Evolutionary conservation across 2,329 filamentous ascomycete species (phyloP), one percentile per base, ranked within the genome.

Genomic region (Aspergillus sp.): DNA sequence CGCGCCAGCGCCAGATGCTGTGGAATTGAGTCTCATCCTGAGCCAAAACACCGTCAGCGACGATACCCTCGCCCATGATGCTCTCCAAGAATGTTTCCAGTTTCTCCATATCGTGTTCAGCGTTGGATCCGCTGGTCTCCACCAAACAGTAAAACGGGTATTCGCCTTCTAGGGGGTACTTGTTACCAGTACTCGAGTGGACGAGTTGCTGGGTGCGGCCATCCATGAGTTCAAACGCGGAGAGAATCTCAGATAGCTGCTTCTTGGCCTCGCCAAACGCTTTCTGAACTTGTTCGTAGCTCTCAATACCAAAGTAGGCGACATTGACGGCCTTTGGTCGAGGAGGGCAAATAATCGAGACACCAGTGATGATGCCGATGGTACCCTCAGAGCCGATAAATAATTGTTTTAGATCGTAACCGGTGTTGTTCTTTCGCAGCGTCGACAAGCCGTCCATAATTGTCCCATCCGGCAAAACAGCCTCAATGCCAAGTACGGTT

Each of bases 171-270:
- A 99, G 81, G 0, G 95, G 95, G 57, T 86, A 82, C 70, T 89
- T 90, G 70, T 89, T 90, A 24, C 87, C 86, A 11, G 89, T 91
- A 37, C 92, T 89, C 54, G 82, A 79, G 56, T 86, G 82, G 40
- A 96, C 91, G 40, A 96, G 79, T 61, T 86, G 80, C 77, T 98
- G 95, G 62, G 87, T 93, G 62, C 86, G 82, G 17, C 85, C 86
- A 67, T 99, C 95, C 93, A 99, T 99, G 62, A 99, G 82, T 79
- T 99, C 95, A 72, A 99, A 99, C 0, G 95, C 95, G 3, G 93
- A 98, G 4, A 99, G 83, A 67, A 99, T 98, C 77, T 99, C 95
- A 1, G 90, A 91, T 1, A 99, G 85, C 72, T 96, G 90, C 40
- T 82, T 82, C 80, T 97, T 98, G 54, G 95, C 93, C 74, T 93